Base-by-base conservation (phyloP, 768 basidiomycete species). In the Pholiota molesta region DNA sequence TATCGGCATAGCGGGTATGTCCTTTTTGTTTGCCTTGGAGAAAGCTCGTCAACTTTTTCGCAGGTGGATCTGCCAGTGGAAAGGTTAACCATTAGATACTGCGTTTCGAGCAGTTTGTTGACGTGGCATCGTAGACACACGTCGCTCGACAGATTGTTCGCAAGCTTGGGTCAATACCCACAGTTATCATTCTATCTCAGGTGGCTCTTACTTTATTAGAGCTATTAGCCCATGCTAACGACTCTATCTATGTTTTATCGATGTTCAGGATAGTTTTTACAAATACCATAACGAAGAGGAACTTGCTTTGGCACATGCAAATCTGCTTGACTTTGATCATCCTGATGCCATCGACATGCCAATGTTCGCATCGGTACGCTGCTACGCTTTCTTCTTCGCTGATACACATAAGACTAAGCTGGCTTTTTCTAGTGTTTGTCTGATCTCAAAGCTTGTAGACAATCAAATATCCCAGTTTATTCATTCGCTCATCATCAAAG, bases 311-410 rank as follows among this genome's bases (percentile, higher is more conserved):
- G 97, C 97, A 0, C 90, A 94, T 72, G 83, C 86, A 17, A 96
- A 89, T 68, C 76, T 85, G 55, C 82, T 89, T 62, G 94, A 96
- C 69, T 91, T 96, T 65, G 97, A 99, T 70, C 93, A 95, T 67
- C 97, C 97, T 11, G 87, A 92, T 74, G 89, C 95, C 3, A 90
- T 99, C 54, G 97, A 99, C 74, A 91, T 95, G 84, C 84, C 87
- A 1, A 77, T 94, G 72, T 95, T 98, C 67, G 88, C 90, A 52
- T 75, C 86, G 53, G 92, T 95, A 71, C 61, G 87, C 78, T 37
- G 14, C 29, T n/a, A 14, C 49, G 35, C n/a, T 26, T 39, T 31
- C n/a, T 39, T 31, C n/a, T 37, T 37, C 1, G 13, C 3, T 37
- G 10, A 37, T 13, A 37, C 14, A 37, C 9, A 37, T 37, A 16